Evolutionary conservation across 2,329 filamentous ascomycete genomes (phyloP).

Genomic region (Fusarium transvaalense): DNA sequence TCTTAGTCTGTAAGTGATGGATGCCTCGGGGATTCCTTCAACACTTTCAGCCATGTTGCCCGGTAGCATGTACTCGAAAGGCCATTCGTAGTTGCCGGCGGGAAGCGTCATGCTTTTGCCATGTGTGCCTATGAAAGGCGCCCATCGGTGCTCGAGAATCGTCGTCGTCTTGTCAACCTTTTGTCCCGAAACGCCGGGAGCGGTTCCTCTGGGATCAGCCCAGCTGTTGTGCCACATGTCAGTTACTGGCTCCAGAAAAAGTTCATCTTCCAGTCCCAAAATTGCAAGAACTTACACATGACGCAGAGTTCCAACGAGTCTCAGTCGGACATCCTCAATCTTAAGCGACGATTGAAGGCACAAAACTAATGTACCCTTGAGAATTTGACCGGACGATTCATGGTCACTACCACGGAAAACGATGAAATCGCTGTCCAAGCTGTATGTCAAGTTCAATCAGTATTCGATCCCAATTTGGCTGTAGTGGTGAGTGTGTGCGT

Average conservation of each 20-base stretch:
- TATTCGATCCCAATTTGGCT: neutral
- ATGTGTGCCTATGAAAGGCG: constrained; percentile 70
- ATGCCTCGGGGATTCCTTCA: constrained; percentile 87
- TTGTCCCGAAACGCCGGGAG: constrained; percentile 70
- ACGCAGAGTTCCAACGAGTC: constrained; percentile 77
- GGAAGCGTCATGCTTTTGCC: constrained; percentile 71
- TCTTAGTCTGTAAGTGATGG: constrained; percentile 90
- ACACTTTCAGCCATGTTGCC: constrained; percentile 86
- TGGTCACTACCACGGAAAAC: constrained; percentile 81
- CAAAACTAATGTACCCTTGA: constrained; percentile 80
- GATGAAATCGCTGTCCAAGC: constrained; percentile 82
- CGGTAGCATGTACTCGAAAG: constrained; percentile 80
- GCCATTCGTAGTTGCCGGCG: constrained; percentile 86
- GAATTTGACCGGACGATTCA: constrained; percentile 79
- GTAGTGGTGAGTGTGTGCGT: constrained; percentile 45
- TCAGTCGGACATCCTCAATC: constrained; percentile 79
- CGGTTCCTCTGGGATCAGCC: constrained; percentile 65
- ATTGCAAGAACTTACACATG: constrained; percentile 65
- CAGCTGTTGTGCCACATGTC: constrained; percentile 55
- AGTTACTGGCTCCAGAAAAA: constrained; percentile 14
- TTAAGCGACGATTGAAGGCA: constrained; percentile 77
- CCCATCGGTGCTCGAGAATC: constrained; percentile 78
- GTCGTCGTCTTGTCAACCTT: constrained; percentile 69
- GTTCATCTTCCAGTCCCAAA: neutral
- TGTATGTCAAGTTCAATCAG: constrained; percentile 51